Evolutionary conservation across 2,329 filamentous ascomycete genomes (phyloP).

Genomic region (Cladosporium sp.): DNA sequence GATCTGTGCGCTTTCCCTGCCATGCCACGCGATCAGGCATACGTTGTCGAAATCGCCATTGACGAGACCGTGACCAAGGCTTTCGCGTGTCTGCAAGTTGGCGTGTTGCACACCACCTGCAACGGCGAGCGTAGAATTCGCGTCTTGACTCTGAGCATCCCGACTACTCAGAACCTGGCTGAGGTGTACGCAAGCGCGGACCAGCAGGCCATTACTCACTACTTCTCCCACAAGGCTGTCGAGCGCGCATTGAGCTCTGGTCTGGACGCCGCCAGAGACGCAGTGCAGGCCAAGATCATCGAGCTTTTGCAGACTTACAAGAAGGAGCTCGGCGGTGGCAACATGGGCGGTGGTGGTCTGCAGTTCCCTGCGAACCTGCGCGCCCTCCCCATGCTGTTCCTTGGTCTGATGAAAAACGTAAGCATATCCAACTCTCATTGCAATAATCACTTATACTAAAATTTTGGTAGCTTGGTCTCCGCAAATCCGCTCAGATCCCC

Average conservation of each 20-base stretch:
- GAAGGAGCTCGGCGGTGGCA: conserved; percentile 92
- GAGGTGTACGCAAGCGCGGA: conserved; percentile 94
- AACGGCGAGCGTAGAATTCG: conserved; percentile 94
- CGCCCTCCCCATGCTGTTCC: conserved; percentile 81
- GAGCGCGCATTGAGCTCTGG: conserved; percentile 81
- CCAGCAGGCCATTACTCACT: conserved; percentile 85
- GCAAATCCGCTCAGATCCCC: conserved; percentile 89
- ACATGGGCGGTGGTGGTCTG: conserved; percentile 84
- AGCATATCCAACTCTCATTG: conserved; percentile 28
- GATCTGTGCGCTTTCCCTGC: conserved; percentile 97
- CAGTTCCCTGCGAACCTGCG: conserved; percentile 93
- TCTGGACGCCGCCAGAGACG: conserved; percentile 84
- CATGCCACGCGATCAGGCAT: conserved; percentile 94
- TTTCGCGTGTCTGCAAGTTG: conserved; percentile 86
- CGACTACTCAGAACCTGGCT: conserved; percentile 83
- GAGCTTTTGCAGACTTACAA: conserved; percentile 93
- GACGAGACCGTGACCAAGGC: conserved; percentile 91
- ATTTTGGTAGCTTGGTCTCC: conserved; percentile 59
- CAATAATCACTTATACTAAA: conserved; percentile 24
- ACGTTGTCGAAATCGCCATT: conserved; percentile 96
- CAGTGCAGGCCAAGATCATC: conserved; percentile 82
- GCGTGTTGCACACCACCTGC: conserved; percentile 94
- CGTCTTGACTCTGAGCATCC: conserved; percentile 86
- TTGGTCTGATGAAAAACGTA: conserved; percentile 94
- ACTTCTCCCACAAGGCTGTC: conserved; percentile 96